Evolutionary conservation across 1,284 basidiomycete genomes (phyloP).

Genomic region (Cutaneotrichosporon sp.): DNA sequence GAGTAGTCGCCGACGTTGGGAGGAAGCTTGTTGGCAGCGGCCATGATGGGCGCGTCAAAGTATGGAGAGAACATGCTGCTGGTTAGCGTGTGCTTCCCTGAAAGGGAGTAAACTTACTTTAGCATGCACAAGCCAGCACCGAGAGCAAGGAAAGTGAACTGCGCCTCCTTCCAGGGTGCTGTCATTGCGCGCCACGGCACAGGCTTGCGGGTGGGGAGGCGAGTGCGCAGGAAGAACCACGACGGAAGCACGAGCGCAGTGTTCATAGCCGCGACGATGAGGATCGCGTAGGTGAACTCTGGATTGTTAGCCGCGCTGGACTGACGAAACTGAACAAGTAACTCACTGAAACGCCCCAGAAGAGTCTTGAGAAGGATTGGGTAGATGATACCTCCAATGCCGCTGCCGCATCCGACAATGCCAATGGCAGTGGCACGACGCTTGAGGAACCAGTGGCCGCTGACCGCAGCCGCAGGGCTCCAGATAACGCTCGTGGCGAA

Average conservation of each 20-base stretch:
- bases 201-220: conserved; percentile 17
- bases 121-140: conserved; percentile 31
- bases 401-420: conserved; percentile 39
- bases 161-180: conserved; percentile 27
- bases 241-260: conserved; percentile 20
- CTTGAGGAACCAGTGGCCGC: conserved; percentile 40
- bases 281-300: conserved; percentile 18
- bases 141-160: conserved; percentile 31
- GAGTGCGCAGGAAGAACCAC: conserved; percentile 20
- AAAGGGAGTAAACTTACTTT: conserved; percentile 13
- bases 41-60: conserved; percentile 18
- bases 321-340: too few species aligned
- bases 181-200: conserved; percentile 12
- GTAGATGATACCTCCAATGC: conserved; percentile 41
- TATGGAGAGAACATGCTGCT: conserved; percentile 21
- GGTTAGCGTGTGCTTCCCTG: neutral
- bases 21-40: conserved; percentile 10
- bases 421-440: conserved; percentile 38
- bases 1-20: conserved; percentile 14
- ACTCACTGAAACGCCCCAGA: neutral
- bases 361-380: conserved; percentile 33
- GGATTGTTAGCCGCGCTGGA: neutral
- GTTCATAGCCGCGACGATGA: conserved; percentile 22
- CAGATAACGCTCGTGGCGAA: conserved; percentile 35
- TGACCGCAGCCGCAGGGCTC: conserved; percentile 37